Conservation (phyloP, 1,139 yeast genomes). For the Arxiozyma slooffiae region DNA sequence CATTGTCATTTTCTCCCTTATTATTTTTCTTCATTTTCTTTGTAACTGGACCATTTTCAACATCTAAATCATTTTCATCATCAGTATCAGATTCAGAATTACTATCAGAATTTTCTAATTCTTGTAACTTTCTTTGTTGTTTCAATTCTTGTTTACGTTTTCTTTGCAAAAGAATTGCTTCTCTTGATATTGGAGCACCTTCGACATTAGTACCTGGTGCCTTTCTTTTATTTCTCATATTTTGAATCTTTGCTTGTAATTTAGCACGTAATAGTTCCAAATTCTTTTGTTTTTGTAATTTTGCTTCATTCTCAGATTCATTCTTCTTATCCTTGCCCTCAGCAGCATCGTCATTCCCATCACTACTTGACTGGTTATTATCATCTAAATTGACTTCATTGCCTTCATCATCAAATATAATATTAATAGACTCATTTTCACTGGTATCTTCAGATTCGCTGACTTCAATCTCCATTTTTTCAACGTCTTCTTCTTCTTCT, state of each 20-base stretch:
- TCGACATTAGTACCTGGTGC: constrained; percentile 78
- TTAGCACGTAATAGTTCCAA: constrained; percentile 59
- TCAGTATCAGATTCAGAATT: constrained; percentile 31
- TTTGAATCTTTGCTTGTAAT: constrained; percentile 61
- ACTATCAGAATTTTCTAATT: constrained; percentile 34
- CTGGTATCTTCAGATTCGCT: constrained; percentile 20
- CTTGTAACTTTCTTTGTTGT: constrained; percentile 26
- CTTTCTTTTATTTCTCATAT: constrained; percentile 68
- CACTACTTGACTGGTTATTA: constrained; percentile 1
- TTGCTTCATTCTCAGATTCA: constrained; percentile 34
- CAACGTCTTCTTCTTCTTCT: constrained; percentile 10
- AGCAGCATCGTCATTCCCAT: constrained; percentile 7
- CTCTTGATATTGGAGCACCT: constrained; percentile 78
- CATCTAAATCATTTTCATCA: constrained; percentile 36
- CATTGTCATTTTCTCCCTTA: constrained; percentile 33
- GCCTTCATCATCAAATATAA: constrained; percentile 72
- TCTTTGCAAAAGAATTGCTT: constrained; percentile 58
- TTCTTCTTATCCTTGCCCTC: constrained; percentile 35
- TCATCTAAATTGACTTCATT: constrained; percentile 34
- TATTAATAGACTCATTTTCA: constrained; percentile 33
- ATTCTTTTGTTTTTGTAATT: constrained; percentile 43
- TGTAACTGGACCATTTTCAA: constrained; percentile 21
- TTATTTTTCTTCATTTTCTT: constrained; percentile 20
- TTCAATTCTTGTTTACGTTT: constrained; percentile 34
- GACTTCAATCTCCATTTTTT: constrained; percentile 15